phyloP scores from a whole-genome alignment of 2,329 filamentous ascomycete genomes.

The Fusarium sp. region DNA sequence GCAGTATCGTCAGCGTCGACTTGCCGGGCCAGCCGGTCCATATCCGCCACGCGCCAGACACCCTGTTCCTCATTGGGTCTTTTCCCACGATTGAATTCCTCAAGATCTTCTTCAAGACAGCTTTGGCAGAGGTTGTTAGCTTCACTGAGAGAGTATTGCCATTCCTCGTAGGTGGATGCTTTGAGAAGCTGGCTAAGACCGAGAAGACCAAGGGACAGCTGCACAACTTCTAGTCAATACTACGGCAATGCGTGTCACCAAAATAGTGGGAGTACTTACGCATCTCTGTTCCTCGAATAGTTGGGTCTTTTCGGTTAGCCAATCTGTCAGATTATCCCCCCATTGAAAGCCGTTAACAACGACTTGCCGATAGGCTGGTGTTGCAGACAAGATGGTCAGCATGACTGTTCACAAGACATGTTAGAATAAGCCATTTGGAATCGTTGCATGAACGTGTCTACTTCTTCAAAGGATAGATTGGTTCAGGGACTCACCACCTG shows the following conservation, averaged over 20 bases:
- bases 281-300: constrained; percentile 44
- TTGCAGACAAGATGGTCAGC: constrained; percentile 41
- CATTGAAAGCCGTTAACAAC: constrained; percentile 42
- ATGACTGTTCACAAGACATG: constrained; percentile 30
- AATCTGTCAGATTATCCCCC: constrained; percentile 43
- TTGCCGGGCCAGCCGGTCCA: constrained; percentile 36
- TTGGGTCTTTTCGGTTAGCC: constrained; percentile 35
- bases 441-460: too few relatives aligned
- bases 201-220: constrained; percentile 41
- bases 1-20: constrained; percentile 34
- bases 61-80: constrained; percentile 6
- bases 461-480: background rate
- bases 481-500: constrained; percentile 31
- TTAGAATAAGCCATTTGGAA: constrained; percentile 12
- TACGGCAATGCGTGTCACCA: background rate
- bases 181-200: constrained; percentile 31
- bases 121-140: constrained; percentile 20
- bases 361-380: constrained; percentile 39
- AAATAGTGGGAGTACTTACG: constrained; percentile 11
- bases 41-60: constrained; percentile 35
- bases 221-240: background rate
- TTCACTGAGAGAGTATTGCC: constrained; percentile 31
- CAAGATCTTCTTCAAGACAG: constrained; percentile 36
- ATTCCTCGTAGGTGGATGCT: constrained; percentile 37
- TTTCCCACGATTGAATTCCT: constrained; percentile 29